Evolutionary conservation across 257 asterid genomes (phyloP).

Genomic region (Solanum stenotomum): DNA sequence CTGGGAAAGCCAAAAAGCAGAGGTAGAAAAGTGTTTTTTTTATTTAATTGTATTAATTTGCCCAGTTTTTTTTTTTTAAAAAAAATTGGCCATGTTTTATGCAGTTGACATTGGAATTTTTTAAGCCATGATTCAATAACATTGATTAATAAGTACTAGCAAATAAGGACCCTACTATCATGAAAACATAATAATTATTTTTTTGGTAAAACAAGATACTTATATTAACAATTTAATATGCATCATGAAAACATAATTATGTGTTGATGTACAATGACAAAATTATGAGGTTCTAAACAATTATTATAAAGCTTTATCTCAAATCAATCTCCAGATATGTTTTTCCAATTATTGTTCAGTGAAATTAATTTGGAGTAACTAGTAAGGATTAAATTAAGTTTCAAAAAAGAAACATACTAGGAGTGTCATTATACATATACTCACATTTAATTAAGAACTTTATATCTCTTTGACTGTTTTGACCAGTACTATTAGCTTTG

Average conservation of each 20-base stretch:
- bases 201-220: too few relatives aligned
- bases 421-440: neutral
- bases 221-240: too few relatives aligned
- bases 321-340: neutral
- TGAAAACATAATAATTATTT: neutral
- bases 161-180: neutral
- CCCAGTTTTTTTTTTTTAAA: too few relatives aligned
- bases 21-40: too few relatives aligned
- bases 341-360: neutral
- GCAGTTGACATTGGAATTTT: neutral
- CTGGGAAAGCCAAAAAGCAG: too few relatives aligned
- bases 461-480: too few relatives aligned
- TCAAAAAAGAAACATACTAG: neutral
- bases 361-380: neutral
- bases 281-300: neutral
- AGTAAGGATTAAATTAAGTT: neutral
- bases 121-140: neutral
- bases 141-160: neutral
- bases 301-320: neutral
- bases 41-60: too few relatives aligned
- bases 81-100: neutral
- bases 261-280: neutral
- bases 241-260: neutral
- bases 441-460: neutral
- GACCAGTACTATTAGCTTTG: neutral